Evolutionary conservation across 1,284 basidiomycete species (phyloP).

Genomic region (Porodaedalea pini): DNA sequence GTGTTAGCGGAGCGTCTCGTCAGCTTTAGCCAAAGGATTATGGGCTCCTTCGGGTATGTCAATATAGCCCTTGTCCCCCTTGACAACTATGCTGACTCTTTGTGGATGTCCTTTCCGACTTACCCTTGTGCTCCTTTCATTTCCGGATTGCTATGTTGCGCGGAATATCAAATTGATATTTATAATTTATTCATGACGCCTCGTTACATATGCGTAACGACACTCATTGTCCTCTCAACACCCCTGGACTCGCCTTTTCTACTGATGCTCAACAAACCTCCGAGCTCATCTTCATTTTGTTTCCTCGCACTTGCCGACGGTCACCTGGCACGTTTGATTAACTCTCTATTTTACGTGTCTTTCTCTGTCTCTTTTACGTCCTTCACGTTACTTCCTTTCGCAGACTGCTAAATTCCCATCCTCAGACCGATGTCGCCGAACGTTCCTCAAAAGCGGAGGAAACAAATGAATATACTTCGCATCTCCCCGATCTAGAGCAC

Average conservation of each 20-base stretch:
- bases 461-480: too few relatives aligned
- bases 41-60: slow-evolving; percentile 16
- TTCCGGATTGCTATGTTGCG: background rate
- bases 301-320: background rate
- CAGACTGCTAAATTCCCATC: slow-evolving; percentile 15
- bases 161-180: background rate
- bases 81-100: background rate
- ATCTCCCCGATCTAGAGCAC: background rate
- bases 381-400: slow-evolving; percentile 2
- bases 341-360: background rate
- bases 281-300: background rate
- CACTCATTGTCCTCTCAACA: background rate
- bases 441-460: background rate
- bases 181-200: background rate
- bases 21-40: slow-evolving; percentile 12
- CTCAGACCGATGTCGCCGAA: background rate
- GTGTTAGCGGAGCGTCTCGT: slow-evolving; percentile 11
- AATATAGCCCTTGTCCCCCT: background rate
- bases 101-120: background rate
- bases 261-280: background rate
- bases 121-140: background rate
- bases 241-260: background rate
- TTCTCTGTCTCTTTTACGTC: background rate
- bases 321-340: background rate
- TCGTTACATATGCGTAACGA: background rate